Evolutionary conservation across 2,329 filamentous ascomycete genomes (phyloP).

Genomic region (Colletotrichum falcatum): DNA sequence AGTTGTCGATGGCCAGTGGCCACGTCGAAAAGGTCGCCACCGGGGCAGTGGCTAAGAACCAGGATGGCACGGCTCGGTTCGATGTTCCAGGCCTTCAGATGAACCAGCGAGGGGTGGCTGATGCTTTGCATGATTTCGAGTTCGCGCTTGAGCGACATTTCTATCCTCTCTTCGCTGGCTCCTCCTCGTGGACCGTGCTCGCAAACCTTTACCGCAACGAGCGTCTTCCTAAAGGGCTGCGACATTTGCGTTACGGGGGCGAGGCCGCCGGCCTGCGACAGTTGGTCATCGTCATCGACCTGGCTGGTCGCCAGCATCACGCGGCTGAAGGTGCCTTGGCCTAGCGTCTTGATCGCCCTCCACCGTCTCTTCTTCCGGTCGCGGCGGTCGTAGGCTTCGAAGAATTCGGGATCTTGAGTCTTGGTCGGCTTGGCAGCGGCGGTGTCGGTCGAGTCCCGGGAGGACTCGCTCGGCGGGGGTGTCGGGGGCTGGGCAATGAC

Average conservation of each 20-base stretch:
- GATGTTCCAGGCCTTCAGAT: conserved; percentile 91
- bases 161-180: conserved; percentile 91
- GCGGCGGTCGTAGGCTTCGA: conserved; percentile 74
- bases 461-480: conserved; percentile 83
- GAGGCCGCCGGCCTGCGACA: conserved; percentile 52
- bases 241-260: conserved; percentile 55
- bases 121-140: conserved; percentile 92
- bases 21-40: conserved; percentile 94
- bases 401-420: conserved; percentile 68
- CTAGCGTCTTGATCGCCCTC: conserved; percentile 82
- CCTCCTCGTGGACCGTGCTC: conserved; percentile 95
- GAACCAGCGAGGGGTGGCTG: conserved; percentile 89
- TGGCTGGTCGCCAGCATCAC: conserved; percentile 92
- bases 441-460: conserved; percentile 58
- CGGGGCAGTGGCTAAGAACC: conserved; percentile 91
- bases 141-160: conserved; percentile 93
- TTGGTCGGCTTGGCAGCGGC: conserved; percentile 54
- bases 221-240: conserved; percentile 72
- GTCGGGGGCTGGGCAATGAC: conserved; percentile 76
- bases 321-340: conserved; percentile 95
- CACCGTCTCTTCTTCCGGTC: conserved; percentile 81
- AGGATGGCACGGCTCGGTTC: conserved; percentile 85
- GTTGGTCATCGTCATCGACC: conserved; percentile 61
- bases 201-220: conserved; percentile 96
- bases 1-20: conserved; percentile 78